phyloP scores from a whole-genome alignment of 1,139 yeast genomes.

The Taphrina deformans region DNA sequence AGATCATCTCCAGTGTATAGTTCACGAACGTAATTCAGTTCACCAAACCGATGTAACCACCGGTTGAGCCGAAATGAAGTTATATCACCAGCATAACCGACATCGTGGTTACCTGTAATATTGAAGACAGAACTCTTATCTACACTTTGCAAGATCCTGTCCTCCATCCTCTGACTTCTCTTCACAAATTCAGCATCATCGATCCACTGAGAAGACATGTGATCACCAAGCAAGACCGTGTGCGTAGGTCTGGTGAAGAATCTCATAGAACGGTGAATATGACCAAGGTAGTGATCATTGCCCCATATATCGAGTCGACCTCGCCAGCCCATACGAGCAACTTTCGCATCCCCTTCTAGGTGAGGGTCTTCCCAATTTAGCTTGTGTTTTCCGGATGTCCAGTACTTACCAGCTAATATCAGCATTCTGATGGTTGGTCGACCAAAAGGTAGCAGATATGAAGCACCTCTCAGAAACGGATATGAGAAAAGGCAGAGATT shows the following conservation, averaged over 20 bases:
- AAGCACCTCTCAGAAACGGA: conserved; percentile 18
- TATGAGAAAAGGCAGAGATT: conserved; percentile 20
- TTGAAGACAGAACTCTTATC: conserved; percentile 8
- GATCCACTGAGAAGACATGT: conserved; percentile 95
- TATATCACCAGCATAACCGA: conserved; percentile 94
- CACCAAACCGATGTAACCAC: conserved; percentile 71
- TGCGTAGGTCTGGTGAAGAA: conserved; percentile 58
- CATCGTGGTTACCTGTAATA: conserved; percentile 91
- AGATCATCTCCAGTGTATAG: neutral
- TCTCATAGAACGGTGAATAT: conserved; percentile 22
- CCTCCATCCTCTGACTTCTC: conserved; percentile 69
- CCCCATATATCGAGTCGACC: conserved; percentile 33
- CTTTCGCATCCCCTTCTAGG: conserved; percentile 25
- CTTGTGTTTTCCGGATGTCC: neutral
- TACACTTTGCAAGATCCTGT: conserved; percentile 57
- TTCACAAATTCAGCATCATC: conserved; percentile 78
- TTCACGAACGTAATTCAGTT: conserved; percentile 54
- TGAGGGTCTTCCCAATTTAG: conserved; percentile 3
- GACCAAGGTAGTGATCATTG: conserved; percentile 32
- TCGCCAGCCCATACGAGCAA: conserved; percentile 29
- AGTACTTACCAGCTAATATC: conserved; percentile 19
- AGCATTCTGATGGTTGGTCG: conserved; percentile 24
- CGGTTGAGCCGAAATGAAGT: conserved; percentile 88
- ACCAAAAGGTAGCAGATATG: conserved; percentile 12
- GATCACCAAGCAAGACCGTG: conserved; percentile 82